phyloP scores from a whole-genome alignment of 1,284 basidiomycete species.

The Pseudozyma pruni region DNA sequence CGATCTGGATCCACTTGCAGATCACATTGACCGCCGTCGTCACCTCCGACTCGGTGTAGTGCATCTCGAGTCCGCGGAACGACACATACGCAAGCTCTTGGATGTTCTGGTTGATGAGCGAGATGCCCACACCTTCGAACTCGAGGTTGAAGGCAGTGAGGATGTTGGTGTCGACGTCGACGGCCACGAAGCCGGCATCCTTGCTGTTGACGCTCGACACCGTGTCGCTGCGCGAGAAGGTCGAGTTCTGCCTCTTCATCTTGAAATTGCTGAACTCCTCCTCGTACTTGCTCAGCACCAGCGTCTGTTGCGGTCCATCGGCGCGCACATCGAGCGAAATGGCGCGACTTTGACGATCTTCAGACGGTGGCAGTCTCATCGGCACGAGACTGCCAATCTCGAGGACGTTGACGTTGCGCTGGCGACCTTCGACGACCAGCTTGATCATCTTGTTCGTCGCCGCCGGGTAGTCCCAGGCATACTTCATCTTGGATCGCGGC shows the following conservation, averaged over 20 bases:
- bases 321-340: conserved; percentile 94
- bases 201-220: conserved; percentile 75
- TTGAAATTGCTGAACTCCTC: conserved; percentile 90
- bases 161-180: conserved; percentile 78
- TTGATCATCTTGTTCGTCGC: conserved; percentile 83
- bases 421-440: conserved; percentile 75
- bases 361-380: conserved; percentile 76
- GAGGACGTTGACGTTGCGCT: conserved; percentile 88
- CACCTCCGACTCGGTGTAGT: conserved; percentile 83
- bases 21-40: conserved; percentile 84
- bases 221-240: conserved; percentile 77
- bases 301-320: conserved; percentile 84
- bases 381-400: conserved; percentile 94
- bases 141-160: conserved; percentile 79
- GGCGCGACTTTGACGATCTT: conserved; percentile 71
- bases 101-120: conserved; percentile 86
- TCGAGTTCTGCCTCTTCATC: conserved; percentile 74
- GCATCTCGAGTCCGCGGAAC: conserved; percentile 81
- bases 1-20: conserved; percentile 89
- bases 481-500: conserved; percentile 75
- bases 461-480: conserved; percentile 96
- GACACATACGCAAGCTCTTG: conserved; percentile 91
- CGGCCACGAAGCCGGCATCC: conserved; percentile 78
- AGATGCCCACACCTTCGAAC: conserved; percentile 91
- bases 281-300: conserved; percentile 88